These are phyloP conservation scores for Podaxis rugospora DNA, from an alignment of 768 basidiomycete genomes.

Conservation along the genomic window DNA sequence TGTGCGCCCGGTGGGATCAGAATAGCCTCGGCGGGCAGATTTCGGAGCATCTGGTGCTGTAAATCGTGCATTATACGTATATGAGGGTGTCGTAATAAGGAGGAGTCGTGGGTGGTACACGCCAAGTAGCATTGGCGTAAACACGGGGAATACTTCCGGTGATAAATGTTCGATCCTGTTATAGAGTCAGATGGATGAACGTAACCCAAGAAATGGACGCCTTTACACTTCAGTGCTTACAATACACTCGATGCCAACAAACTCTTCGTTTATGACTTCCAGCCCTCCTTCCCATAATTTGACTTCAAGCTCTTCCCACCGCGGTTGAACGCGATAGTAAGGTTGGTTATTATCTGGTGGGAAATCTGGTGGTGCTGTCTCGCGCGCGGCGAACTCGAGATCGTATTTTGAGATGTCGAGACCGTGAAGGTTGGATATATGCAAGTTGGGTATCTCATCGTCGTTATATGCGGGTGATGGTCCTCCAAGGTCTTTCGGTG, in stretches of 20 bases:
- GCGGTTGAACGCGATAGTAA: slow-evolving; percentile 25
- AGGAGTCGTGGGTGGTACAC: slow-evolving; percentile 70
- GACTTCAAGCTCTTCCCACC: slow-evolving; percentile 69
- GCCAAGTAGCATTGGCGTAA: slow-evolving; percentile 72
- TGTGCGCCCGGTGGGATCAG: slow-evolving; percentile 75
- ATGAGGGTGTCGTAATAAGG: slow-evolving; percentile 83
- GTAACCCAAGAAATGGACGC: slow-evolving; percentile 2
- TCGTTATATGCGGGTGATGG: slow-evolving; percentile 28
- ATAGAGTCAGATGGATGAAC: background rate
- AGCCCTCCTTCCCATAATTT: slow-evolving; percentile 76
- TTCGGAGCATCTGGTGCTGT: slow-evolving; percentile 44
- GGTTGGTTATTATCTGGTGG: background rate
- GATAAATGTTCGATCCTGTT: slow-evolving; percentile 78
- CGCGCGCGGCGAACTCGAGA: slow-evolving; percentile 50
- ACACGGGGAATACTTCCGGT: slow-evolving; percentile 49
- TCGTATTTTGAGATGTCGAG: slow-evolving; percentile 58
- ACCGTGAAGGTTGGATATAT: slow-evolving; percentile 54
- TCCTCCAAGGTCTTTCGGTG: slow-evolving; percentile 18
- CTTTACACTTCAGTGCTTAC: slow-evolving; percentile 80
- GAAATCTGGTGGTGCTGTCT: slow-evolving; percentile 36
- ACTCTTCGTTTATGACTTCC: slow-evolving; percentile 59
- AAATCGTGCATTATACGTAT: slow-evolving; percentile 77
- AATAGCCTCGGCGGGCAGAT: slow-evolving; percentile 46
- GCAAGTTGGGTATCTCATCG: slow-evolving; percentile 53
- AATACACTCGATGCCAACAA: slow-evolving; percentile 66